Percentiles rank a stretch among this genome's conserved stretches.
These are phyloP conservation scores for Wallemia hederae DNA, from an alignment of 1,284 basidiomycete species.

Conservation along the genomic window DNA sequence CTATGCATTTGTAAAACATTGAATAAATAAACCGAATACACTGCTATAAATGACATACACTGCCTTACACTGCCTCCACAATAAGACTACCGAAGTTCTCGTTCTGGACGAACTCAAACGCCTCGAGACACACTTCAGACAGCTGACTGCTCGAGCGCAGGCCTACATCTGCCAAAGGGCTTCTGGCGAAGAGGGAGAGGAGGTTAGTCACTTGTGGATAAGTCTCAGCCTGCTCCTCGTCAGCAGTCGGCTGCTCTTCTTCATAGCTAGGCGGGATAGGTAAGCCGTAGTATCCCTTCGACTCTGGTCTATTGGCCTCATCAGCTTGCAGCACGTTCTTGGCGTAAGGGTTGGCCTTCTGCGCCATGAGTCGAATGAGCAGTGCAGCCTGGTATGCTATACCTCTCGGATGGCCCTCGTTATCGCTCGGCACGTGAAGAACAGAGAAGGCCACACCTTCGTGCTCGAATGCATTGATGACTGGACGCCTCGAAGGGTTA, in stretches of 20 bases:
- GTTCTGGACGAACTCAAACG: neutral
- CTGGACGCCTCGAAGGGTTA: neutral
- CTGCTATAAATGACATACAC: neutral
- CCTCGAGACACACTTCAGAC: neutral
- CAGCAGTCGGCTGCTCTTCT: neutral
- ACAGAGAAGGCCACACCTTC: neutral
- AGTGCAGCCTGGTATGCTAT: neutral
- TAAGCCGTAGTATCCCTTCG: neutral
- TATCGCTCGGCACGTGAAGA: neutral
- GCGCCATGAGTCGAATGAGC: neutral
- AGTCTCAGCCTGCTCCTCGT: neutral
- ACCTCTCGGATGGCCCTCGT: neutral
- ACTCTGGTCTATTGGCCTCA: neutral
- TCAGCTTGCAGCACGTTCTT: neutral
- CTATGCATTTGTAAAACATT: neutral
- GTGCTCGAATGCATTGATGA: neutral
- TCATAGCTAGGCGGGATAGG: neutral
- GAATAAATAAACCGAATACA: neutral
- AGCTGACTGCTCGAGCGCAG: neutral
- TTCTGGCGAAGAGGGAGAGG: neutral
- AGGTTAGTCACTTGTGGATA: neutral
- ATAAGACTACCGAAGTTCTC: neutral
- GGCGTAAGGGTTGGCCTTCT: neutral
- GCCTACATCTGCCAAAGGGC: neutral
- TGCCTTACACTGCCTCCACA: neutral